These are phyloP conservation scores for Adiantum capillusveneris DNA, from an alignment of 75 land plant species.

Conservation along the genomic window DNA sequence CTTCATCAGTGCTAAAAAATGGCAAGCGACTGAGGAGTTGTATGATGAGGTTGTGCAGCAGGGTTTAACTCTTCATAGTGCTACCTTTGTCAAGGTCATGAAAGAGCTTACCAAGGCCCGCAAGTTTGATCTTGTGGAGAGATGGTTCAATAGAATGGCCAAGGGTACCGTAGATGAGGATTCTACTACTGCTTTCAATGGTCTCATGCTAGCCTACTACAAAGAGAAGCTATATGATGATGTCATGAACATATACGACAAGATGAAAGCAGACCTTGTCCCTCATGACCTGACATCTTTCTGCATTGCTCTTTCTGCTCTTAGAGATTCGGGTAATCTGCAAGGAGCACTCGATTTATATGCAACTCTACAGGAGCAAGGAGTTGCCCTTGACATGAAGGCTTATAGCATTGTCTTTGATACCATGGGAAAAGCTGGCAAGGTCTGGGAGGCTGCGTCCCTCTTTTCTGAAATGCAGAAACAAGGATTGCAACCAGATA, in stretches of 20 bases:
- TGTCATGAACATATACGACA: conserved; percentile 21
- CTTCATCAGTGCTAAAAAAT: neutral
- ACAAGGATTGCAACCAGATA: conserved; percentile 33
- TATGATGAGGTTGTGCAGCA: neutral
- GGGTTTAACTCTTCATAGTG: neutral
- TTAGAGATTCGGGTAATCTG: conserved; percentile 19
- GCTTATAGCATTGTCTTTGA: conserved; percentile 30
- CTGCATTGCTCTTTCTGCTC: conserved; percentile 31
- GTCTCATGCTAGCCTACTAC: conserved; percentile 43
- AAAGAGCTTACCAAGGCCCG: conserved; percentile 26
- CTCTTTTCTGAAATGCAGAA: conserved; percentile 41
- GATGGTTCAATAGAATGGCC: conserved; percentile 22
- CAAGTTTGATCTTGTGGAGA: conserved; percentile 33
- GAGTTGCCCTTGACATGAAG: neutral
- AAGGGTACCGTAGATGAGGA: neutral
- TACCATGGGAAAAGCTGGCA: conserved; percentile 43
- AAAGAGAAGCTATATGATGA: conserved; percentile 43
- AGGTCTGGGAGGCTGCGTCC: conserved; percentile 40
- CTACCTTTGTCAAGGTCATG: conserved; percentile 26
- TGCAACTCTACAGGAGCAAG: conserved; percentile 11
- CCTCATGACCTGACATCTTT: conserved; percentile 21
- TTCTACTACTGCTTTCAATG: conserved; percentile 16
- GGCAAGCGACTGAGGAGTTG: neutral
- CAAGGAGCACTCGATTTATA: conserved; percentile 22
- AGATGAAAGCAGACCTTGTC: conserved; percentile 24